Evolutionary conservation across 164 flowering plant species (phyloP).

Genomic region (Liquidambar formosana): DNA sequence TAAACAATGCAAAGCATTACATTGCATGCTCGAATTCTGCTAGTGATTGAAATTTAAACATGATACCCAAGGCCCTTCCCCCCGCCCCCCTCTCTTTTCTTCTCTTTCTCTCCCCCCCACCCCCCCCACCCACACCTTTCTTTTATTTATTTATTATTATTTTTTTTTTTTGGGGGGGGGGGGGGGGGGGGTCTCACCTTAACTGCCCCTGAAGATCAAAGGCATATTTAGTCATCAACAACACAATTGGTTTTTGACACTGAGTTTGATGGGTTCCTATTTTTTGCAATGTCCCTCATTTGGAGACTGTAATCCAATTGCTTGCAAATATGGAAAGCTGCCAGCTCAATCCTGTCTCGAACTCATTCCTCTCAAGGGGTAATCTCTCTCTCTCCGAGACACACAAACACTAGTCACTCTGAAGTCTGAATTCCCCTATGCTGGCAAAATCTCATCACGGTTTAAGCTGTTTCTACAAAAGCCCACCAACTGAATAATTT

Average conservation of each 20-base stretch:
- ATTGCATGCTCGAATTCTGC: too few species aligned
- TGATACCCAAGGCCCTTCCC: too few species aligned
- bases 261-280: neutral
- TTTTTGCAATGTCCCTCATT: slow-evolving; percentile 72
- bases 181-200: too few species aligned
- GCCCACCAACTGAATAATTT: neutral
- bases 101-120: too few species aligned
- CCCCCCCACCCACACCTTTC: too few species aligned
- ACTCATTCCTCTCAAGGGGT: slow-evolving; percentile 22
- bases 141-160: too few species aligned
- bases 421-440: neutral
- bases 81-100: too few species aligned
- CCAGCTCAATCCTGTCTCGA: slow-evolving; percentile 60
- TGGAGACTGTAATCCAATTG: slow-evolving; percentile 65
- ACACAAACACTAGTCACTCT: neutral
- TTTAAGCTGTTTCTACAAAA: neutral
- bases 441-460: neutral
- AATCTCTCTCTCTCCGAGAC: neutral
- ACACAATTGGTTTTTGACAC: neutral
- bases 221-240: too few species aligned
- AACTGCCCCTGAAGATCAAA: neutral
- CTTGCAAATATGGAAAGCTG: slow-evolving; percentile 73
- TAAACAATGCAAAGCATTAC: too few species aligned
- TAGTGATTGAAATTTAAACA: too few species aligned
- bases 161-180: too few species aligned